Base-by-base conservation (phyloP, 495 filamentous ascomycete species). In the Pseudevernia furfuracea region DNA sequence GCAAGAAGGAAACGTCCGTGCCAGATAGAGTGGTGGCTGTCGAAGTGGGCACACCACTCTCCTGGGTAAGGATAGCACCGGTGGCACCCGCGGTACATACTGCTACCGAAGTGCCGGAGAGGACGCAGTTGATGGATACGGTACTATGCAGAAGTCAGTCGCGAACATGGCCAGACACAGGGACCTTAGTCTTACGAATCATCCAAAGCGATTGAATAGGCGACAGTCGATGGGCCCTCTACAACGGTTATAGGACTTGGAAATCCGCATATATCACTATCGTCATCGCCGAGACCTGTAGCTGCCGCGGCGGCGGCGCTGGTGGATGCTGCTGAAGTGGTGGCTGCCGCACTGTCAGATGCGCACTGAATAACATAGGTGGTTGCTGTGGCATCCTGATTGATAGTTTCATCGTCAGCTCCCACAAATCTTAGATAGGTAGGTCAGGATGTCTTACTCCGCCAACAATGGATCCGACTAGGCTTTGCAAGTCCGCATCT, bases 381-480 rank as follows among this genome's bases (percentile, higher is more conserved):
- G 28, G 62, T 60, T 34, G 34, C 36, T 38, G 43, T 41, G 19
- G 56, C 41, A 37, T 53, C 57, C 62, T 64, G 14, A 49, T 34
- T 12, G 10, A 46, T 30, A 10, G 14, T 4, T 0, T 38, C 7
- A n/a, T 30, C n/a, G 34, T 64, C 43, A 64, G 62, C 62, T 60
- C 15, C 7, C 6, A 3, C 34, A 36, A 3, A 23, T 23, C 10
- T 11, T 6, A 7, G 3, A 28, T 17, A 28, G 7, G 15, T 4
- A 6, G 23, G 3, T n/a, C 30, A 28, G 21, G 17, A 23, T 59
- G 1, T 12, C 62, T 34, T 52, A 64, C 62, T 32, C 39, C 44
- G 10, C 62, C 62, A 38, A 41, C 62, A 1, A 64, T 52, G 14
- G 62, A 64, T 41, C 32, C 62, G 32, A 59, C 57, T 23, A 64